A percentile compares a stretch with the other conserved stretches of the same genome.
phyloP scores from a whole-genome alignment of 2,329 filamentous ascomycete species.

The Dendryphion nanum region DNA sequence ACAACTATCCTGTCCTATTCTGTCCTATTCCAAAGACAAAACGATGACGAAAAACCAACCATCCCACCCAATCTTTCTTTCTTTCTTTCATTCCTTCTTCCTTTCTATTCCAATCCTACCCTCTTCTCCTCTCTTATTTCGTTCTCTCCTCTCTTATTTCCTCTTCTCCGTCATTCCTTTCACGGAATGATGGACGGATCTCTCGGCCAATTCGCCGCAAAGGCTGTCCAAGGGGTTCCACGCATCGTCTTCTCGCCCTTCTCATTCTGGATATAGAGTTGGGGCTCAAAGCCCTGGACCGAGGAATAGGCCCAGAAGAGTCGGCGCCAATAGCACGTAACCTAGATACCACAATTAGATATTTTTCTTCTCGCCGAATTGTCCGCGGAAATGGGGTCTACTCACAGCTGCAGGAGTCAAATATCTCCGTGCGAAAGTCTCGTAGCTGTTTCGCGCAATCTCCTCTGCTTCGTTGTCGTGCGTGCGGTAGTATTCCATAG shows the following conservation, averaged over 20 bases:
- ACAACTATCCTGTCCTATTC: too few species aligned
- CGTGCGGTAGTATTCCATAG: conserved; percentile 31
- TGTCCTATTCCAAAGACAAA: too few species aligned
- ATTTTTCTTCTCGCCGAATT: not conserved
- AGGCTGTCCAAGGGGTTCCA: conserved; percentile 33
- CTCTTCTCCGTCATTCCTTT: too few species aligned
- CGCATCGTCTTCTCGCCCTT: conserved; percentile 27
- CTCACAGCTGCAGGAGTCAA: conserved; percentile 32
- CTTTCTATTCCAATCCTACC: too few species aligned
- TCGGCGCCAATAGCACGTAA: conserved; percentile 35
- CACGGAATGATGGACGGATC: conserved; percentile 30
- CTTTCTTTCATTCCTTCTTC: too few species aligned
- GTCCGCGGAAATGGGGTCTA: not conserved
- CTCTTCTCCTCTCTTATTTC: too few species aligned
- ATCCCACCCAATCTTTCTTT: too few species aligned
- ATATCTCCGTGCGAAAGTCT: conserved; percentile 31
- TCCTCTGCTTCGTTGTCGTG: conserved; percentile 28
- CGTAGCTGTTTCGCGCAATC: conserved; percentile 30
- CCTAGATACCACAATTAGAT: too few species aligned
- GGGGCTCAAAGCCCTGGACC: conserved; percentile 30
- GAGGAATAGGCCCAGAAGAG: conserved; percentile 29
- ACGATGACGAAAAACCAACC: too few species aligned
- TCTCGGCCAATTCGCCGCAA: conserved; percentile 33
- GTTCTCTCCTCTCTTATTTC: too few species aligned
- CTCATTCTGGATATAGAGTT: conserved; percentile 23